Conservation (phyloP, 495 filamentous ascomycete species). For the Penicillium canariense region DNA sequence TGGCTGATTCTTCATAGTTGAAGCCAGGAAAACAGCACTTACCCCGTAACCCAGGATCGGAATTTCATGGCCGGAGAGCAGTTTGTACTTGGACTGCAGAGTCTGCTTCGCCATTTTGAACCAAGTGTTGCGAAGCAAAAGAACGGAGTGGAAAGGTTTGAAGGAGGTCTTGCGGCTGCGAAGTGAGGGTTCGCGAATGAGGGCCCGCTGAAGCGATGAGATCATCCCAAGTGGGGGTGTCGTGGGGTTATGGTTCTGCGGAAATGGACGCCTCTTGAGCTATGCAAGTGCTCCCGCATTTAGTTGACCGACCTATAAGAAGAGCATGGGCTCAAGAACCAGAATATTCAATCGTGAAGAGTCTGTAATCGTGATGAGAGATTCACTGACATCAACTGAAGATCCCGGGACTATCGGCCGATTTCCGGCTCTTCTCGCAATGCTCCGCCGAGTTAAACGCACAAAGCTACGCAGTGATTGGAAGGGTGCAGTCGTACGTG, state of each 20-base stretch:
- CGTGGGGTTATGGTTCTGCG: slow-evolving; percentile 2
- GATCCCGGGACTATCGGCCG: too few species aligned
- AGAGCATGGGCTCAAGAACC: too few species aligned
- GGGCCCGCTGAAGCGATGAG: slow-evolving; percentile 12
- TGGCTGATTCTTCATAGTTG: too few species aligned
- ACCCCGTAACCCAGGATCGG: slow-evolving; percentile 75
- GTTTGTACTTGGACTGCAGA: slow-evolving; percentile 33
- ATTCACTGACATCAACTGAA: too few species aligned
- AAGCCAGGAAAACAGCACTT: slow-evolving; percentile 24
- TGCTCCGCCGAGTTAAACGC: too few species aligned
- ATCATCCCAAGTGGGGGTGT: slow-evolving; percentile 20
- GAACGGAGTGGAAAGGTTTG: background rate
- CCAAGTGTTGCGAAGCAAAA: background rate
- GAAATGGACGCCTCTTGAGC: background rate
- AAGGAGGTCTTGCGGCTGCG: slow-evolving; percentile 1
- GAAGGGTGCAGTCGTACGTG: too few species aligned
- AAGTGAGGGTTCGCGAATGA: background rate
- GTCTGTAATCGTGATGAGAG: too few species aligned
- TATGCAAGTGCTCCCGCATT: background rate
- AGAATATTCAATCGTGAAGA: too few species aligned
- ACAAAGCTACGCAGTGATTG: too few species aligned
- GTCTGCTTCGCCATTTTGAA: slow-evolving; percentile 31
- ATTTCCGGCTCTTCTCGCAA: too few species aligned
- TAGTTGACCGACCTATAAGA: too few species aligned
- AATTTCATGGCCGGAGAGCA: slow-evolving; percentile 78